phyloP scores from a whole-genome alignment of 495 filamentous ascomycete species.

The Elasticomyces elasticus region DNA sequence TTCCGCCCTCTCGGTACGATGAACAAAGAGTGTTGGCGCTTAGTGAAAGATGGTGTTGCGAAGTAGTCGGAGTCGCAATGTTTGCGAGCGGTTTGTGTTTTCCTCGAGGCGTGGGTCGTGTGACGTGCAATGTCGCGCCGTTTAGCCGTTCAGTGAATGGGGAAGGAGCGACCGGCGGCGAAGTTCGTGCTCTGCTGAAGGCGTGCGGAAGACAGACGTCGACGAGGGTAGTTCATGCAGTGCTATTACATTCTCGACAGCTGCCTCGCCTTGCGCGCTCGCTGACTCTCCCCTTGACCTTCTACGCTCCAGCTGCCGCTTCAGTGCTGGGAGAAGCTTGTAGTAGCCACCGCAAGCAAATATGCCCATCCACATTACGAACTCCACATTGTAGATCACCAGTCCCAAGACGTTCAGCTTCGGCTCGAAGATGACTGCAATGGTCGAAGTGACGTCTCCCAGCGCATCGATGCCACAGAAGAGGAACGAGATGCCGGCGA shows the following conservation, averaged over 20 bases:
- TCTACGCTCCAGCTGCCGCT: constrained; percentile 8
- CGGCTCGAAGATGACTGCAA: constrained; percentile 51
- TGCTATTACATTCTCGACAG: constrained; percentile 22
- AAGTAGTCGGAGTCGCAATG: neutral
- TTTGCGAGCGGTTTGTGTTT: neutral
- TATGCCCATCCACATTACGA: constrained; percentile 52
- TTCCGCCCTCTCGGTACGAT: neutral
- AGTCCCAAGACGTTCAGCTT: constrained; percentile 46
- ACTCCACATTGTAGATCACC: constrained; percentile 52
- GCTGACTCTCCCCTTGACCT: neutral
- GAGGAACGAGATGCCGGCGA: constrained; percentile 55
- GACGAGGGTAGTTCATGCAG: constrained; percentile 46
- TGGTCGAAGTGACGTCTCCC: constrained; percentile 51
- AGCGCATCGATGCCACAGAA: constrained; percentile 57
- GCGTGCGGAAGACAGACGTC: constrained; percentile 31
- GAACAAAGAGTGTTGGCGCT: neutral
- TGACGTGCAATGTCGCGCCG: no score
- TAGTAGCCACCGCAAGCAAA: constrained; percentile 51
- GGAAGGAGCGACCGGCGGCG: constrained; percentile 6
- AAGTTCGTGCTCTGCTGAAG: constrained; percentile 43
- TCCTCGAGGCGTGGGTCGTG: neutral
- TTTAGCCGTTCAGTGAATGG: neutral
- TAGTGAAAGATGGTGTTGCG: neutral
- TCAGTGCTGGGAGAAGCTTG: constrained; percentile 47
- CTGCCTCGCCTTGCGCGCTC: neutral